Evolutionary conservation across 129 eudicot genomes (phyloP), one percentile per base, ranked within the genome.

Genomic region (Cynara cardunculus): DNA sequence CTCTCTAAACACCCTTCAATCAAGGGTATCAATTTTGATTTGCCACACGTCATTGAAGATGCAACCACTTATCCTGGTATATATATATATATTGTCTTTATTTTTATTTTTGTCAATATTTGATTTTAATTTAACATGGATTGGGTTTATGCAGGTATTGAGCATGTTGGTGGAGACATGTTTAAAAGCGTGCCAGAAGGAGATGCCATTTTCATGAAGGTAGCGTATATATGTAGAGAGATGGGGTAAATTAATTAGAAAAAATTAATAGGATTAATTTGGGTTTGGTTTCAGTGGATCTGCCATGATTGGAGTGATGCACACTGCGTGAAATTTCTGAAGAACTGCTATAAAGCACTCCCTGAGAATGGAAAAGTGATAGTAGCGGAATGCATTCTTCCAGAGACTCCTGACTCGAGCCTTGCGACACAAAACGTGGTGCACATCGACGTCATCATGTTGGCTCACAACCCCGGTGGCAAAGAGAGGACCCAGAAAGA

Each of bases 111-210:
- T 28, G 13, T 13, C 14, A 13, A 13, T 25, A 27, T 7, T 7
- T 1, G 32, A n/a, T 9, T 32, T 32, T 2, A 18, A 71, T 5
- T 71, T 71, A 6, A 8, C 4, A 21, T 72, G 22, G 41, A 7
- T 35, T 72, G 27, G 18, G 0, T 6, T 35, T 13, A 4, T 78
- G 80, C 62, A 91, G 94, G 98, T 39, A 88, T 90, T 80, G 92
- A 93, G 74, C 91, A 90, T 74, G 96, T 88, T 69, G 96, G 96
- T 14, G 97, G 97, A 12, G 96, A 93, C 83, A 93, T 93, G 97
- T 93, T 93, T 83, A 91, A 73, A 5, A 89, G 93, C 73, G 93
- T 93, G 31, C 97, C 97, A 12, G 82, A 81, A 73, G 97, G 93
- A 25, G 97, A 93, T 78, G 96, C 97, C 79, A 89, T 93, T 35